Evolutionary conservation across 2,329 filamentous ascomycete genomes (phyloP).

Genomic region (Fusarium longipes): DNA sequence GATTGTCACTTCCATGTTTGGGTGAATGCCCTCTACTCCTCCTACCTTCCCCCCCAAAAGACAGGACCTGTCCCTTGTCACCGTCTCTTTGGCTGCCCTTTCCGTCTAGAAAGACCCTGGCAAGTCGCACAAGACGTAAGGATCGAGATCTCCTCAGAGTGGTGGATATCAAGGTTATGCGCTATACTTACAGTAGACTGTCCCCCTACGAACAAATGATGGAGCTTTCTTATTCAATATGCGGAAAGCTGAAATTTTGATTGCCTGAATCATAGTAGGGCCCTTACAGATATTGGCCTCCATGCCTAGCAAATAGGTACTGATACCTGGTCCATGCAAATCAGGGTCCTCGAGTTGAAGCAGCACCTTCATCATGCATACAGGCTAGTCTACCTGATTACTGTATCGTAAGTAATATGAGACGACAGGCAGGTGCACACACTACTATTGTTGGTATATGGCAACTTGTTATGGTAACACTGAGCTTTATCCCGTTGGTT

Average conservation of each 20-base stretch:
- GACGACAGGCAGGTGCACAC: not conserved
- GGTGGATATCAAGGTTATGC: constrained; percentile 32
- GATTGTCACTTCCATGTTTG: not conserved
- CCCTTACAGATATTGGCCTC: constrained; percentile 1
- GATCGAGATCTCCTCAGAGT: constrained; percentile 30
- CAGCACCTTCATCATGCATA: not conserved
- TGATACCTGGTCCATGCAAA: constrained; percentile 7
- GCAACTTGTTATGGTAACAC: not conserved
- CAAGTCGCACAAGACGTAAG: constrained; percentile 12
- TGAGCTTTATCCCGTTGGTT: too few species aligned
- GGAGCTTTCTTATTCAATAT: constrained; percentile 24
- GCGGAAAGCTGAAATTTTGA: constrained; percentile 27
- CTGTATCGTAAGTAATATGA: not conserved
- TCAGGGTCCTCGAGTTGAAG: constrained; percentile 20
- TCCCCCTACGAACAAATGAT: constrained; percentile 1
- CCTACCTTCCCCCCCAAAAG: not conserved
- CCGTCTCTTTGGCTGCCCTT: constrained; percentile 8
- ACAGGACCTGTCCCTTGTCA: constrained; percentile 18
- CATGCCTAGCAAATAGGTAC: not conserved
- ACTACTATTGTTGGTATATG: not conserved
- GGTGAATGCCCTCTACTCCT: not conserved
- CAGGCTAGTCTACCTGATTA: not conserved
- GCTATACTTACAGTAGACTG: constrained; percentile 2
- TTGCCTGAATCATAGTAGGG: constrained; percentile 1
- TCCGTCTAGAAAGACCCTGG: constrained; percentile 21